Base-by-base conservation (phyloP, 2,329 filamentous ascomycete species). In the Seiridium unicorne region DNA sequence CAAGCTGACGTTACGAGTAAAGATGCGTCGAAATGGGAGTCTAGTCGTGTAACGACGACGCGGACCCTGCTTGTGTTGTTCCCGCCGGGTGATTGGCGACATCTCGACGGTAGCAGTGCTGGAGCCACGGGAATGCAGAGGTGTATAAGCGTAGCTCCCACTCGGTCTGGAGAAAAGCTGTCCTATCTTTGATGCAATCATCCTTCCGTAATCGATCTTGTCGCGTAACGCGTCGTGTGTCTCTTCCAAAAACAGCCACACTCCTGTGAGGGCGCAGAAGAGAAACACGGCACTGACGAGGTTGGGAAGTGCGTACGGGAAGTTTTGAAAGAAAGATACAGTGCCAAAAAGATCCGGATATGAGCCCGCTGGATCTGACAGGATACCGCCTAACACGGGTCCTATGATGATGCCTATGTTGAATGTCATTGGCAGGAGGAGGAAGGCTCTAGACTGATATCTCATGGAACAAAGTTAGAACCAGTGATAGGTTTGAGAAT, bases 391-490 rank as follows among this genome's bases (percentile, higher is more conserved):
- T 2, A 86, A 66, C 8, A 85, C 75, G 1, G 84, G 84, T 0
- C 84, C 83, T n/a, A 85, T 75, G 48, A 86, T 85, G 54, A 85
- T 79, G 10, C 85, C 85, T 26, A 87, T 46, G 65, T 92, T 93
- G 73, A 90, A 92, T 31, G 87, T 90, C 87, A 92, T 92, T 2
- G 78, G 78, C 36, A 80, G 62, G n/a, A 79, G 64, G 11, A 79
- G 60, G 51, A 80, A 80, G 1, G 78, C 77, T 3, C 76, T 66
- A 0, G 77, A 76, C 53, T 80, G 75, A 51, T 76, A 77, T 61
- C 75, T 77, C 36, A n/a, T 32, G 8, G 7, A 3, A 26, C 7
- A 59, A 1, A 35, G 42, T 64, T 48, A 66, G 64, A n/a, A n/a
- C 18, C 34, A 26, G 11, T 51, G 13, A 7, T 42, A 18, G 18